A percentile compares a stretch with the other conserved stretches of the same genome.
phyloP scores from a whole-genome alignment of 345 rosid species.

The Eucalyptus paniculata region DNA sequence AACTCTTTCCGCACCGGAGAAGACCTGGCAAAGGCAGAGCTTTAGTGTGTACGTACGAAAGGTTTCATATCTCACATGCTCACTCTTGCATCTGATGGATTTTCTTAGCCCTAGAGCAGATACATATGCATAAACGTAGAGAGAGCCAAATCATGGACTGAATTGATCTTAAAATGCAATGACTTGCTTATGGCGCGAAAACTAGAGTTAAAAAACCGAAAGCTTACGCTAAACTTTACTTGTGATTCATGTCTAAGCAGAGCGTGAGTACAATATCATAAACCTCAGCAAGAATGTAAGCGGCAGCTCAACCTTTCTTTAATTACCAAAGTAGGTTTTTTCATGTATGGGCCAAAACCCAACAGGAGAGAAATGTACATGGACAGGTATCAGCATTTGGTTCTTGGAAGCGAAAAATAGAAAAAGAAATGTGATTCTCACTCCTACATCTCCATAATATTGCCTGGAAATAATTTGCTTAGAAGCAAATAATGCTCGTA shows the following conservation, averaged over 20 bases:
- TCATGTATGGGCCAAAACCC: not conserved
- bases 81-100: not conserved
- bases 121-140: not conserved
- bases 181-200: not conserved
- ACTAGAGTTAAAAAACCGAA: not conserved
- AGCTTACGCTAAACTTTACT: not conserved
- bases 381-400: not conserved
- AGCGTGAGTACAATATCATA: not conserved
- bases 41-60: not conserved
- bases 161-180: not conserved
- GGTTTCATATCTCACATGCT: not conserved
- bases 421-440: not conserved
- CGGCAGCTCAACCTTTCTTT: not conserved
- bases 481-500: not conserved
- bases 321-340: not conserved
- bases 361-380: not conserved
- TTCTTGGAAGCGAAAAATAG: not conserved
- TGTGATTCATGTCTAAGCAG: not conserved
- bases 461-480: not conserved
- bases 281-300: not conserved
- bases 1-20: constrained; percentile 95
- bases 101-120: not conserved
- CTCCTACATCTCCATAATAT: not conserved
- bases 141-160: not conserved
- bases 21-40: constrained; percentile 31